Evolutionary conservation across 2,329 filamentous ascomycete species (phyloP).

Genomic region (Lachnellula subtilissima): DNA sequence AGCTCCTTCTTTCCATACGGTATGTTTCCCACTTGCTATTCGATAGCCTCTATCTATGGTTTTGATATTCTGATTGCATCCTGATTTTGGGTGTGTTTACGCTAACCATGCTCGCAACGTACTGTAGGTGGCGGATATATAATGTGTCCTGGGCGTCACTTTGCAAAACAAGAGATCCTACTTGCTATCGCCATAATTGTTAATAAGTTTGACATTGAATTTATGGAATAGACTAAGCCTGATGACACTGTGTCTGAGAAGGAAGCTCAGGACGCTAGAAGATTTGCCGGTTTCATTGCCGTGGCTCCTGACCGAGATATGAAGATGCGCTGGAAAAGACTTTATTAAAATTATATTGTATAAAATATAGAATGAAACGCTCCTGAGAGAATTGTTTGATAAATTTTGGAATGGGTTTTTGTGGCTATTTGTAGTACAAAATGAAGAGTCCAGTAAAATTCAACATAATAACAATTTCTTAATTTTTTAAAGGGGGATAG

Average conservation of each 20-base stretch:
- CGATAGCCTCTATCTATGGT: neutral
- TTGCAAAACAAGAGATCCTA: slow-evolving; percentile 19
- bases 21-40: neutral
- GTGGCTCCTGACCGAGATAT: slow-evolving; percentile 14
- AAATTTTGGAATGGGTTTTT: too few species aligned
- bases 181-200: slow-evolving; percentile 8
- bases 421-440: too few species aligned
- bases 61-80: too few species aligned
- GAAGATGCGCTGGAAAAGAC: neutral
- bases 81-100: neutral
- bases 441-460: too few species aligned
- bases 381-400: too few species aligned
- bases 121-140: slow-evolving; percentile 9
- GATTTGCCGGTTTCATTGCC: slow-evolving; percentile 10
- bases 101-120: neutral
- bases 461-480: too few species aligned
- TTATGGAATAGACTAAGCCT: slow-evolving; percentile 1
- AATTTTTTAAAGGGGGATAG: too few species aligned
- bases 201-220: slow-evolving; percentile 16
- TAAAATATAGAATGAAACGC: neutral
- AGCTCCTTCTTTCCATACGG: slow-evolving; percentile 14
- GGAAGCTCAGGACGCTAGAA: slow-evolving; percentile 1
- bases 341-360: neutral
- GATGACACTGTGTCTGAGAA: slow-evolving; percentile 6
- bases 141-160: slow-evolving; percentile 18